Evolutionary conservation across 1,139 yeast species (phyloP), one percentile per base, ranked within the genome.

Genomic region (Hansenula sp.): DNA sequence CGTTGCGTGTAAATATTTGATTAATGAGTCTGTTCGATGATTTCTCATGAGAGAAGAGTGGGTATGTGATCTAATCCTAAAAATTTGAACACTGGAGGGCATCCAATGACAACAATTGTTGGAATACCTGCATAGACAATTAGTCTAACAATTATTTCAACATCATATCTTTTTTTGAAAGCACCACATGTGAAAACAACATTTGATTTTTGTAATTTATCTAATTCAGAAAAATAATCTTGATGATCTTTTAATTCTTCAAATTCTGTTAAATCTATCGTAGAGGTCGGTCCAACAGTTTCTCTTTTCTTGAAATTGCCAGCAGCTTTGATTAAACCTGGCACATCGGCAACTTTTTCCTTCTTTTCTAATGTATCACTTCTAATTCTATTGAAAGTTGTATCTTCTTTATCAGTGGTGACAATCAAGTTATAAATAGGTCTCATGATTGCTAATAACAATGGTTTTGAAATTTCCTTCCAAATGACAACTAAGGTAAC

Each of bases 51-150:
- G 17, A 36, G 12, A 13, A 18, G 5, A 4, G n/a, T 25, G 17
- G 57, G 54, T 17, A 25, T 30, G 13, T 42, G 41, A 4, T 47
- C 47, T 9, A 57, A 36, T 2, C 59, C 58, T 3, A 52, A 24
- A 4, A 41, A 7, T 18, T 46, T 40, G 9, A 50, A 40, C 9
- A 51, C 58, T 17, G 63, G 42, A 2, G 67, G 64, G 54, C 75
- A 73, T 10, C 75, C 76, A 70, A 77, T 67, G 11, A 72, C 57
- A 0, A 81, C 75, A 27, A 70, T 57, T 25, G 67, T 54, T 0
- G 88, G 71, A 25, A 88, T 77, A 0, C 96, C 96, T 3, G 85
- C 81, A 61, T 89, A 89, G 1, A 87, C 85, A 17, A 84, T 68
- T 47, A 86, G 62, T 55, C 91, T 71, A 12, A 93, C 88, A 37